Evolutionary conservation across 495 filamentous ascomycete genomes (phyloP).

Genomic region (Chaetomidium leptoderma): DNA sequence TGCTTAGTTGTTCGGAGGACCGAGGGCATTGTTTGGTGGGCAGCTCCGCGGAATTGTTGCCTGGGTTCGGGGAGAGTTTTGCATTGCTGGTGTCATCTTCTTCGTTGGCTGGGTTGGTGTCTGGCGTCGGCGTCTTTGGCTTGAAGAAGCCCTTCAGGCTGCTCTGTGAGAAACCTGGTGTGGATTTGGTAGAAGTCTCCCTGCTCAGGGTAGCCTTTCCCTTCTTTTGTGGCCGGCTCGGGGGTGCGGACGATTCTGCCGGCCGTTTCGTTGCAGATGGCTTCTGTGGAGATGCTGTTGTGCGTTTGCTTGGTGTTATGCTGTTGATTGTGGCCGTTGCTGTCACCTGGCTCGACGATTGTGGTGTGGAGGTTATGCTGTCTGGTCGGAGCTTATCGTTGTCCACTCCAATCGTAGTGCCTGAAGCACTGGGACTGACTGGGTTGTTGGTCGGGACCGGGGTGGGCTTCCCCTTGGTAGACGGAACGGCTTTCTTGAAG

Average conservation of each 20-base stretch:
- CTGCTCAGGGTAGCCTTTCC: slow-evolving; percentile 30
- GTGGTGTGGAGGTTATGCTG: not conserved
- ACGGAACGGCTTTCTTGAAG: slow-evolving; percentile 45
- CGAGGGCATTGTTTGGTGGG: not conserved
- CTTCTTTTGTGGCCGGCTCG: slow-evolving; percentile 40
- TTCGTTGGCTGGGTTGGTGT: slow-evolving; percentile 4
- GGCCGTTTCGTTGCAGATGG: slow-evolving; percentile 33
- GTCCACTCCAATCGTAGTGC: not conserved
- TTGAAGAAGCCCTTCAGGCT: slow-evolving; percentile 83
- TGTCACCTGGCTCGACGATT: slow-evolving; percentile 12
- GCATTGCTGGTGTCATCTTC: not conserved
- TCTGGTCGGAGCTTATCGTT: not conserved
- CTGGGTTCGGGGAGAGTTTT: not conserved
- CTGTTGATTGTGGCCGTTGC: slow-evolving; percentile 1
- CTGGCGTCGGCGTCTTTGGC: slow-evolving; percentile 43
- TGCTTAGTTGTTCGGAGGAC: not conserved
- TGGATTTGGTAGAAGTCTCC: slow-evolving; percentile 35
- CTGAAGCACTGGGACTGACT: not conserved
- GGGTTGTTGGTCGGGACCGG: too few species aligned
- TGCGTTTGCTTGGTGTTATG: not conserved
- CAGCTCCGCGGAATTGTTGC: too few species aligned
- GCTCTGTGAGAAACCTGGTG: slow-evolving; percentile 56
- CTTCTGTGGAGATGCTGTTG: slow-evolving; percentile 21
- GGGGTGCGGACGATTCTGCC: slow-evolving; percentile 22
- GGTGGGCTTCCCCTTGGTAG: slow-evolving; percentile 16